A percentile compares a stretch with the other conserved stretches of the same genome.
phyloP scores from a whole-genome alignment of 768 basidiomycete species.

The Agaricus subrufescens region DNA sequence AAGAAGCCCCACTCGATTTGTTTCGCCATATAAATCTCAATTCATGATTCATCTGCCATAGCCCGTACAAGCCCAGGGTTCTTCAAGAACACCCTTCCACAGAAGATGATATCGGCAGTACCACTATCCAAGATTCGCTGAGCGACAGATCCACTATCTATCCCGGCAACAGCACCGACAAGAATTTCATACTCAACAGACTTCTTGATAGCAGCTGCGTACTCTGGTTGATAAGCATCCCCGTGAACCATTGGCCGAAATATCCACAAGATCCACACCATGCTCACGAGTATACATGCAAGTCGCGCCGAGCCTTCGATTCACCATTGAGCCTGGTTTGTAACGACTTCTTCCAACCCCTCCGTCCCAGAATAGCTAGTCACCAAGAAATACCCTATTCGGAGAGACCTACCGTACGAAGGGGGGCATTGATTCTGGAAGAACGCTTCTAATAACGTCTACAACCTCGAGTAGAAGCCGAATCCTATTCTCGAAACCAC shows the following conservation, averaged over 20 bases:
- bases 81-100: slow-evolving; percentile 55
- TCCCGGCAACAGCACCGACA: slow-evolving; percentile 48
- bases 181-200: slow-evolving; percentile 33
- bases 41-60: slow-evolving; percentile 33
- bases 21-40: slow-evolving; percentile 12
- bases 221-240: slow-evolving; percentile 50
- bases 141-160: slow-evolving; percentile 51
- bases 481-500: slow-evolving; percentile 64
- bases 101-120: slow-evolving; percentile 54
- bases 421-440: slow-evolving; percentile 60
- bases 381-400: background rate
- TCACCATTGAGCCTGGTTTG: slow-evolving; percentile 63
- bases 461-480: slow-evolving; percentile 60
- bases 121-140: slow-evolving; percentile 53
- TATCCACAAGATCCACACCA: slow-evolving; percentile 75
- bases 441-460: slow-evolving; percentile 55
- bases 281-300: slow-evolving; percentile 51
- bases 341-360: slow-evolving; percentile 58
- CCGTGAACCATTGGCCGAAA: slow-evolving; percentile 46
- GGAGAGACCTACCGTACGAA: slow-evolving; percentile 52
- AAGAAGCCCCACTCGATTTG: slow-evolving; percentile 20
- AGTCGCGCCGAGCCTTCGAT: slow-evolving; percentile 63
- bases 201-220: slow-evolving; percentile 49
- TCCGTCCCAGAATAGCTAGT: slow-evolving; percentile 66
- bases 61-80: slow-evolving; percentile 49